Conservation (phyloP, 2,329 filamentous ascomycete genomes). For the Phyllosticta ampelicida region DNA sequence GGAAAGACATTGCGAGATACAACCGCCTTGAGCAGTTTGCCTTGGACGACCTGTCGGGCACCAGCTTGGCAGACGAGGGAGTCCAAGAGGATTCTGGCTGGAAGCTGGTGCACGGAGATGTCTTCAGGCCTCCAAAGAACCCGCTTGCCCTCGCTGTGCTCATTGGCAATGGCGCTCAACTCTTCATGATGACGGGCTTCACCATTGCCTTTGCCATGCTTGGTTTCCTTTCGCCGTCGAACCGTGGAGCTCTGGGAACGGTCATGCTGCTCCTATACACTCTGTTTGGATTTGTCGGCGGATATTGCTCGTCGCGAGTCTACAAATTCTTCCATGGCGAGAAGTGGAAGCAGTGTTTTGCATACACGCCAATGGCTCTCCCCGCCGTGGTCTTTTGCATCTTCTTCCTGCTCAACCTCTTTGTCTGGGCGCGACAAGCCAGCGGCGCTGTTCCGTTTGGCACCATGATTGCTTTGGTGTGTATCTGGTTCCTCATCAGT, state of each 20-base stretch:
- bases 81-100: conserved; percentile 97
- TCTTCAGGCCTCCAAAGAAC: conserved; percentile 79
- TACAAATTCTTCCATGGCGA: conserved; percentile 94
- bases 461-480: conserved; percentile 88
- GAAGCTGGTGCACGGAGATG: conserved; percentile 96
- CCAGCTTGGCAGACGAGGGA: conserved; percentile 68
- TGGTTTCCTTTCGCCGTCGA: conserved; percentile 90
- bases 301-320: conserved; percentile 77
- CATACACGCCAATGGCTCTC: conserved; percentile 73
- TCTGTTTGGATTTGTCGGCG: conserved; percentile 81
- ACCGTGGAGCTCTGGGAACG: conserved; percentile 85
- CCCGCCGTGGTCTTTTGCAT: conserved; percentile 74
- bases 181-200: conserved; percentile 94
- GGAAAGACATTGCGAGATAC: conserved; percentile 93
- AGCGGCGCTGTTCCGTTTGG: conserved; percentile 92
- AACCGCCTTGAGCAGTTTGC: conserved; percentile 88
- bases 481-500: conserved; percentile 95
- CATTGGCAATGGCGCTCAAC: conserved; percentile 84
- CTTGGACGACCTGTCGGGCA: conserved; percentile 77
- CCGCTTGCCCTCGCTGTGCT: conserved; percentile 78
- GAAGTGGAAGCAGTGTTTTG: conserved; percentile 88
- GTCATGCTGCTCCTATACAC: conserved; percentile 92
- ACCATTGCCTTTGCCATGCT: conserved; percentile 88
- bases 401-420: conserved; percentile 93
- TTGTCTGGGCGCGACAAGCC: conserved; percentile 87